Evolutionary conservation across 768 basidiomycete genomes (phyloP).

Genomic region (Rhodotorula taiwanensis): DNA sequence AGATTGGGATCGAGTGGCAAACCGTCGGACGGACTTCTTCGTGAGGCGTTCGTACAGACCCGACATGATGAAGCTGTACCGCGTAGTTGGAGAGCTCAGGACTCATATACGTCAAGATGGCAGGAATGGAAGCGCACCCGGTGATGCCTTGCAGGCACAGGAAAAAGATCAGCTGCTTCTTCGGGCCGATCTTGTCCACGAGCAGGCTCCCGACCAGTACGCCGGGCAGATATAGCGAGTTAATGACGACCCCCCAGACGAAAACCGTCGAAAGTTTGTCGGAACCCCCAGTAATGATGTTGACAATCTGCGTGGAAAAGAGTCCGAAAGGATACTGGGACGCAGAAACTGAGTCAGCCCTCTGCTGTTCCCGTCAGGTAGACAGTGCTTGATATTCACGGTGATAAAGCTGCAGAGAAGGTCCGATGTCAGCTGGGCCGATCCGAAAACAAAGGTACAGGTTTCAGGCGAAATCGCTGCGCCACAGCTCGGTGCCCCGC

Average conservation of each 20-base stretch:
- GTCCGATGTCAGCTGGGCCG: too few species aligned
- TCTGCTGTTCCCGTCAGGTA: too few species aligned
- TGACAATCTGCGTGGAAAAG: slow-evolving; percentile 13
- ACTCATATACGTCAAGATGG: neutral
- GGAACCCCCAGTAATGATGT: slow-evolving; percentile 25
- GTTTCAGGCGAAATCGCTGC: too few species aligned
- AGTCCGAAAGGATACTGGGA: slow-evolving; percentile 2
- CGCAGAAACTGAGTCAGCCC: slow-evolving; percentile 34
- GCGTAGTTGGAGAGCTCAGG: neutral
- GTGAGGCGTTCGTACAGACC: slow-evolving; percentile 64
- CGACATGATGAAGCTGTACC: slow-evolving; percentile 71
- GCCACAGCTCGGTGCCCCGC: too few species aligned
- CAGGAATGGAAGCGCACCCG: neutral
- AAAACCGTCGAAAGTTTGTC: slow-evolving; percentile 25
- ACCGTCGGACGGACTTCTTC: slow-evolving; percentile 60
- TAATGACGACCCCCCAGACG: slow-evolving; percentile 46
- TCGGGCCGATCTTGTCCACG: slow-evolving; percentile 53
- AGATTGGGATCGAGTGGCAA: slow-evolving; percentile 54
- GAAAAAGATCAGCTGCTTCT: slow-evolving; percentile 27
- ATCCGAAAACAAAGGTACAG: too few species aligned
- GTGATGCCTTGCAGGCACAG: slow-evolving; percentile 17
- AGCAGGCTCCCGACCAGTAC: slow-evolving; percentile 44
- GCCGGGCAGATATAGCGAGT: slow-evolving; percentile 47
- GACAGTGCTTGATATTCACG: too few species aligned
- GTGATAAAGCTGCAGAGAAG: slow-evolving; percentile 43